Conservation (phyloP, 208 protist genomes). For the Angomonas desouzai region DNA sequence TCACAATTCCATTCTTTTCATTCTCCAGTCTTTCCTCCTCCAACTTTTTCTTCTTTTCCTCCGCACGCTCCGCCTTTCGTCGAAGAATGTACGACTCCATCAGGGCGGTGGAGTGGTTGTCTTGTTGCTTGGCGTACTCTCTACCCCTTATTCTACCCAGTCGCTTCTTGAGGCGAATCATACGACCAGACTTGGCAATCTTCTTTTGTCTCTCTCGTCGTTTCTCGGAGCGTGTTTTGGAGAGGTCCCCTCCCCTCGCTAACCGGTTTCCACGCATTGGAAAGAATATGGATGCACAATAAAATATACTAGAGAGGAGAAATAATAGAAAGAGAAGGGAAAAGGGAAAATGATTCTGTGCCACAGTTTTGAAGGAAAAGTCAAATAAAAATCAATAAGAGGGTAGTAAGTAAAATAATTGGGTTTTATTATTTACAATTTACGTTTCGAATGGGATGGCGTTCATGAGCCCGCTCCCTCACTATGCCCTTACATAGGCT, state of each 20-base stretch:
- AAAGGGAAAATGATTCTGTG: constrained; percentile 6
- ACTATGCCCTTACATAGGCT: not conserved
- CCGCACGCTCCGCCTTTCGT: constrained; percentile 69
- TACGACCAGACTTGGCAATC: constrained; percentile 56
- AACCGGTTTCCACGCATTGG: constrained; percentile 79
- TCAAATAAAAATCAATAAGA: too few relatives aligned
- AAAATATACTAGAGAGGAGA: not conserved
- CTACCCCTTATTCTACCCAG: constrained; percentile 41
- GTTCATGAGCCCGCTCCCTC: too few relatives aligned
- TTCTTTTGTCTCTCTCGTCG: constrained; percentile 58
- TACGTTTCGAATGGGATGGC: constrained; percentile 10
- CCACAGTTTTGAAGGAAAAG: too few relatives aligned
- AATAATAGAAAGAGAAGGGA: not conserved
- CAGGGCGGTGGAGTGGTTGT: constrained; percentile 73
- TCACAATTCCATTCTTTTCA: not conserved
- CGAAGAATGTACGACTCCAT: constrained; percentile 84
- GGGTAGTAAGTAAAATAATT: too few relatives aligned
- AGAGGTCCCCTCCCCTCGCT: constrained; percentile 63
- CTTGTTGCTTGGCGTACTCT: constrained; percentile 58
- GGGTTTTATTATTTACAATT: too few relatives aligned
- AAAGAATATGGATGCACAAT: not conserved
- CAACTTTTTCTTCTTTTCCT: constrained; percentile 29
- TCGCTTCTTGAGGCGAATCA: constrained; percentile 55
- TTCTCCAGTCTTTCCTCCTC: constrained; percentile 17
- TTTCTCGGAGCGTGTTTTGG: constrained; percentile 75